Base-by-base conservation (phyloP, 2,329 filamentous ascomycete genomes). In the Talaromyces sp. region DNA sequence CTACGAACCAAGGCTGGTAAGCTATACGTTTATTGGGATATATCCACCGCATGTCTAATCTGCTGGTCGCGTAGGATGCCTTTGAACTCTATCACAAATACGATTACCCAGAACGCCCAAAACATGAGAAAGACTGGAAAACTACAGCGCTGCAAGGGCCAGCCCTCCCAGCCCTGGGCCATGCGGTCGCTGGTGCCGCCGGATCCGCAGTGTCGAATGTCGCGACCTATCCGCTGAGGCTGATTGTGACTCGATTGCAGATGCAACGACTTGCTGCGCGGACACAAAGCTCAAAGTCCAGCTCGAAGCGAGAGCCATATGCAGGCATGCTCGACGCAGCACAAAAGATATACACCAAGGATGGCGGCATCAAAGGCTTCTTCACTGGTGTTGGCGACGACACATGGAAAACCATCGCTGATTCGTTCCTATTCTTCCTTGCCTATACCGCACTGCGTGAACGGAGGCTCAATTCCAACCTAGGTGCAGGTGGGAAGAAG, bases 391-490 rank as follows among this genome's bases (percentile, higher is more conserved):
- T 89, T 1, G 76, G 81, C 6, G 82, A 84, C 40, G 88, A 90
- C 69, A 85, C 88, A 10, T 81, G 79, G 68, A 91, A 90, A 73
- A 87, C 85, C 28, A 81, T 88, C 27, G 82, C 86, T 33, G 91
- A 95, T 77, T 90, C 89, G 61, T 94, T 95, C 72, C 81, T 96
- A 57, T 96, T 96, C 80, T 96, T 96, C 77, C 82, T 94, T 18
- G 88, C 90, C 62, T 96, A 96, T 76, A 90, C 79, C 2, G 83
- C 83, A 60, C 68, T 87, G 23, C 72, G 80, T 18, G 72, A 78
- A 58, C 68, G 70, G 27, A 75, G 83, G 50, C 77, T 85, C 47
- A 67, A 76, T 71, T 70, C 72, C 1, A 72, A 68, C 65, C 61
- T 14, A 54, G 53, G 5, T 64, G 70, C 10, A 1, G 66, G 10